These are phyloP conservation scores for Colletotrichum tabaci DNA, from an alignment of 2,329 filamentous ascomycete species.

Conservation along the genomic window DNA sequence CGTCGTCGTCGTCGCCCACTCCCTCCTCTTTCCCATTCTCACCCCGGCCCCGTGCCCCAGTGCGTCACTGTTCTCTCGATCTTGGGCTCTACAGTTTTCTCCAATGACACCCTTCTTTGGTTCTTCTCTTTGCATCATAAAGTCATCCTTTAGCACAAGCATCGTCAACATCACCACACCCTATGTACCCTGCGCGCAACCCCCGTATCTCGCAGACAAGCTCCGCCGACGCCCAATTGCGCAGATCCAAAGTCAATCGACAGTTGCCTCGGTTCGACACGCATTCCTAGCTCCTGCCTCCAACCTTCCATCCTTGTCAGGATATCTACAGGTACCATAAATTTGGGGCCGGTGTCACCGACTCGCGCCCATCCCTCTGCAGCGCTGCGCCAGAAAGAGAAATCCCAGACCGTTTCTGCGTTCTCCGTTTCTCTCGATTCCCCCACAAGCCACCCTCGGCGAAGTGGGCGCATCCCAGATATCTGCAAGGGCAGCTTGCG, in stretches of 20 bases:
- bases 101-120: not conserved
- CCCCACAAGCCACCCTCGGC: slow-evolving; percentile 24
- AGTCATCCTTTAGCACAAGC: not conserved
- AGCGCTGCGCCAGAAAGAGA: slow-evolving; percentile 7
- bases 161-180: not conserved
- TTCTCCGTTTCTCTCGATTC: not conserved
- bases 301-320: not conserved
- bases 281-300: not conserved
- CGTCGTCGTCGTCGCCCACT: not conserved
- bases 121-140: not conserved
- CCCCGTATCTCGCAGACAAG: not conserved
- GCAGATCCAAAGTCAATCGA: not conserved
- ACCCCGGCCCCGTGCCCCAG: not conserved
- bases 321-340: not conserved
- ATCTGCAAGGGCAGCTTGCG: slow-evolving; percentile 30
- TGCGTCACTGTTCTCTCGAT: not conserved
- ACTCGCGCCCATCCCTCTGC: not conserved
- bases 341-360: not conserved
- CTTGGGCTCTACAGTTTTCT: not conserved
- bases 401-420: slow-evolving; percentile 14
- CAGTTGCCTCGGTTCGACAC: not conserved
- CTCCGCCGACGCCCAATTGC: slow-evolving; percentile 1
- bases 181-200: not conserved
- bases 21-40: not conserved
- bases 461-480: slow-evolving; percentile 19